phyloP scores from a whole-genome alignment of 108 stramenopile species.

The Discostella stelligeroides region DNA sequence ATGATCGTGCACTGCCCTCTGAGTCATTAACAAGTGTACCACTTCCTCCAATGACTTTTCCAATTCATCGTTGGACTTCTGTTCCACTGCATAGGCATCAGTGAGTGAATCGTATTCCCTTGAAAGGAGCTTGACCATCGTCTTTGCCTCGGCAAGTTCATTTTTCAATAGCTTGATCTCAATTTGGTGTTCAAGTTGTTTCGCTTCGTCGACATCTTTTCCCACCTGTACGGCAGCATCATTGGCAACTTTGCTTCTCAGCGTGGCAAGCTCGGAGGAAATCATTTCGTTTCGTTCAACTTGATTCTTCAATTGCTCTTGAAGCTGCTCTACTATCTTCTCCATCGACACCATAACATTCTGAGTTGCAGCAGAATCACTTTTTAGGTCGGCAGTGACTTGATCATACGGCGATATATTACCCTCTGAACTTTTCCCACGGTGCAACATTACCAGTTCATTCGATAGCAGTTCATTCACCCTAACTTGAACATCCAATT shows the following conservation, averaged over 20 bases:
- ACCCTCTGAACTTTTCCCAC: neutral
- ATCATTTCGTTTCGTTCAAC: neutral
- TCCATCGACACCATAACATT: no score
- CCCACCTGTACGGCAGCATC: neutral
- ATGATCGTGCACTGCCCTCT: constrained; percentile 1
- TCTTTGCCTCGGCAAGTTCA: constrained; percentile 21
- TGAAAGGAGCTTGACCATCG: constrained; percentile 12
- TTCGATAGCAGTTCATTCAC: constrained; percentile 3
- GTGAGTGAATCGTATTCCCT: constrained; percentile 17
- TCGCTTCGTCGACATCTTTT: constrained; percentile 13
- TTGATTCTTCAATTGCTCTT: neutral
- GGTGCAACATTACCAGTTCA: neutral
- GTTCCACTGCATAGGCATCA: constrained; percentile 14
- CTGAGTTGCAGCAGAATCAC: no score
- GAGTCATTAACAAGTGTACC: neutral
- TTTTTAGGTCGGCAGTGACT: neutral
- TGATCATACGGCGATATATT: neutral
- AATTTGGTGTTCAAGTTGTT: constrained; percentile 18
- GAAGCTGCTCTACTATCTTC: neutral
- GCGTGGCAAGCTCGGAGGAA: neutral
- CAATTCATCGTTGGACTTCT: constrained; percentile 13
- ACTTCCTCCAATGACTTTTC: constrained; percentile 14
- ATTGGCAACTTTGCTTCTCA: neutral
- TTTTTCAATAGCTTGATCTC: constrained; percentile 19
- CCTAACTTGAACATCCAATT: constrained; percentile 3